Evolutionary conservation across 176 grass and related monocot genomes (phyloP).

Genomic region (Saccharum officinarum): DNA sequence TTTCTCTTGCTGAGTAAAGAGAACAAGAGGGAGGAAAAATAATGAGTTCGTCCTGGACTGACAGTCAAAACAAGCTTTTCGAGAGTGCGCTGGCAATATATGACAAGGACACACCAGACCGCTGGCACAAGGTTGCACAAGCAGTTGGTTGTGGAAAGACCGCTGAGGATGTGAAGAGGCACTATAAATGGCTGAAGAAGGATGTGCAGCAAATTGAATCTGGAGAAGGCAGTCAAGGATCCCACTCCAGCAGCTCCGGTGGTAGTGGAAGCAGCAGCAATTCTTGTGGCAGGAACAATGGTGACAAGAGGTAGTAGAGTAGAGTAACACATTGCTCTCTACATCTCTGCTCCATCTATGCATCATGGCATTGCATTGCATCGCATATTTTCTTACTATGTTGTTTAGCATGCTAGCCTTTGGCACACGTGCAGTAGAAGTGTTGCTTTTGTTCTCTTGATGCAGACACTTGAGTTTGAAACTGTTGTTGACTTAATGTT

Average conservation of each 20-base stretch:
- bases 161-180: conserved; percentile 67
- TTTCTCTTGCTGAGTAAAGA: conserved; percentile 5
- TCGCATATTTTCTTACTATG: conserved; percentile 9
- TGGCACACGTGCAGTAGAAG: neutral
- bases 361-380: conserved; percentile 10
- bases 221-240: neutral
- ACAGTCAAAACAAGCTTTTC: conserved; percentile 68
- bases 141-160: conserved; percentile 65
- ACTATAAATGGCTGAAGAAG: conserved; percentile 45
- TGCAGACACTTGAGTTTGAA: conserved; percentile 14
- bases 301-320: conserved; percentile 52
- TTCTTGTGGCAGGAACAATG: conserved; percentile 38
- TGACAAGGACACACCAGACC: conserved; percentile 68
- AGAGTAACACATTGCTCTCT: conserved; percentile 13
- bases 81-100: conserved; percentile 65
- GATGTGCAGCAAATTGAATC: conserved; percentile 58
- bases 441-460: conserved; percentile 14
- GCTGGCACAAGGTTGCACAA: conserved; percentile 74
- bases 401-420: neutral
- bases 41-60: conserved; percentile 71
- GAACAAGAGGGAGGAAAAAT: neutral
- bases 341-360: neutral
- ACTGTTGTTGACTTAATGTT: conserved; percentile 29
- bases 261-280: conserved; percentile 32
- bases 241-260: conserved; percentile 10